Conservation (phyloP, 164 flowering plant species). For the Umbilicus rupestris region DNA sequence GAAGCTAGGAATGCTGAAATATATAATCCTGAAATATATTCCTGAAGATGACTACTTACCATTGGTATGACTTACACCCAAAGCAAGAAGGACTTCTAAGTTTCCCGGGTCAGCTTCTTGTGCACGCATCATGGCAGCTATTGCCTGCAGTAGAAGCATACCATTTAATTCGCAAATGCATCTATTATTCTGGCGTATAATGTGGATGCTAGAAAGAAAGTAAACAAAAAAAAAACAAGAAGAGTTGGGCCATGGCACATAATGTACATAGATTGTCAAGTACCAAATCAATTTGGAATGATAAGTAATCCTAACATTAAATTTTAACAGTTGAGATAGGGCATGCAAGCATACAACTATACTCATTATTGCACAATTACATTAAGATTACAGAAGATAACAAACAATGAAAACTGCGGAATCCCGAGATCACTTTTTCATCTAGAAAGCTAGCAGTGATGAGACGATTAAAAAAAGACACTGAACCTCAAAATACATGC, state of each 20-base stretch:
- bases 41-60: constrained; percentile 38
- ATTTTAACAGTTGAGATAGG: background rate
- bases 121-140: constrained; percentile 98
- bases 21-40: background rate
- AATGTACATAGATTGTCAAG: too few relatives aligned
- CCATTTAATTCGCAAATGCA: background rate
- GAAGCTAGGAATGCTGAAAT: background rate
- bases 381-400: background rate
- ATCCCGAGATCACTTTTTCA: background rate
- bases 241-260: background rate
- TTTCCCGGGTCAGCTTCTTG: constrained; percentile 87
- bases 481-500: background rate
- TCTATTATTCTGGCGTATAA: background rate
- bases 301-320: background rate
- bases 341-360: background rate
- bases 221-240: background rate
- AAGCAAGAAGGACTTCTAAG: constrained; percentile 95
- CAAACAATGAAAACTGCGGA: background rate
- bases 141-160: constrained; percentile 53
- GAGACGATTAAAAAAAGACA: background rate
- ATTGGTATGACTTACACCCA: constrained; percentile 98
- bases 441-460: background rate
- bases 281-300: too few relatives aligned
- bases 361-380: background rate
- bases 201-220: background rate